These are phyloP conservation scores for Centella asiatica DNA, from an alignment of 129 eudicot species.

Conservation along the genomic window DNA sequence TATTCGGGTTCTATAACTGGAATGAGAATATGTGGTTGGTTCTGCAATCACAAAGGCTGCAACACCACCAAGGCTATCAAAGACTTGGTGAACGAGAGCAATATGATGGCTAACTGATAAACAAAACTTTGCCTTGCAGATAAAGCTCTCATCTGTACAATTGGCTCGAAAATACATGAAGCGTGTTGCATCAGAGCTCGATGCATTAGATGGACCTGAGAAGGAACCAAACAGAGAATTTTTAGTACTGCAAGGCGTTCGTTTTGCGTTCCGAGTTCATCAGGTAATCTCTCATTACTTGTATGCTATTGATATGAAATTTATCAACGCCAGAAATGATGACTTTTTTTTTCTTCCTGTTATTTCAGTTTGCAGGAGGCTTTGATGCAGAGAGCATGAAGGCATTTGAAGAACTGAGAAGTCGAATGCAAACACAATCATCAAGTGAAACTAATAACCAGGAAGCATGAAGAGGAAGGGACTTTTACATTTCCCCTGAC, in stretches of 20 bases:
- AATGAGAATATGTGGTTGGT: too few species aligned
- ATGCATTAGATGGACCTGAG: conserved; percentile 76
- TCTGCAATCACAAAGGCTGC: too few species aligned
- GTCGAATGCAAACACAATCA: conserved; percentile 56
- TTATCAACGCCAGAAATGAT: too few species aligned
- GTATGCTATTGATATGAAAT: neutral
- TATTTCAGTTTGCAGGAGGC: conserved; percentile 97
- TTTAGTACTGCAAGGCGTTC: conserved; percentile 89
- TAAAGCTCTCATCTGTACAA: conserved; percentile 95
- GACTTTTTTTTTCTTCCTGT: neutral
- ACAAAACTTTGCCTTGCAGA: conserved; percentile 34
- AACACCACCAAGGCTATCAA: too few species aligned
- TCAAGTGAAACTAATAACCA: conserved; percentile 29
- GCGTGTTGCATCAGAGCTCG: conserved; percentile 89
- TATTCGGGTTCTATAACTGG: neutral
- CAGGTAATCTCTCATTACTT: conserved; percentile 40
- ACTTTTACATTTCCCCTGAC: neutral
- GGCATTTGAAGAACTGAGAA: conserved; percentile 89
- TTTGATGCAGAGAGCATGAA: conserved; percentile 98
- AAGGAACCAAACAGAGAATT: conserved; percentile 97
- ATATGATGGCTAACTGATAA: too few species aligned
- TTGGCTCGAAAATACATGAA: conserved; percentile 91
- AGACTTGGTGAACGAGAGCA: too few species aligned
- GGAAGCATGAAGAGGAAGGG: conserved; percentile 27
- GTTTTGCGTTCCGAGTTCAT: conserved; percentile 98